Conservation (phyloP, 352 stramenopile genomes). For the Globisporangium cystogenes region DNA sequence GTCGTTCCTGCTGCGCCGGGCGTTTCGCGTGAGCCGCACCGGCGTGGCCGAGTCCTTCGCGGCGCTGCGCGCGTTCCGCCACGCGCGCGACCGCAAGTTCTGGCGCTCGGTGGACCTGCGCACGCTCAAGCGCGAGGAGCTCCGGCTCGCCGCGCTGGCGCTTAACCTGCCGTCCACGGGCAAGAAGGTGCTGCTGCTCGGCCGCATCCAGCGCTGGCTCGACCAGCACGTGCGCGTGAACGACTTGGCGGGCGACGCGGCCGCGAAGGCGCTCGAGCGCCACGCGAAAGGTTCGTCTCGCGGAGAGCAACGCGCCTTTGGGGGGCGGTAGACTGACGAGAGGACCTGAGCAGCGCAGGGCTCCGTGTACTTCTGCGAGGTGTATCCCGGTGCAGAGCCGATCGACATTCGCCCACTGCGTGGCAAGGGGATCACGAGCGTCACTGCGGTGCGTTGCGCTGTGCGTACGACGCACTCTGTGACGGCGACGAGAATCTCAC, state of each 20-base stretch:
- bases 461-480: neutral
- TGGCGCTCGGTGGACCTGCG: conserved; percentile 60
- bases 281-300: conserved; percentile 34
- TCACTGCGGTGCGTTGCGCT: conserved; percentile 44
- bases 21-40: conserved; percentile 40
- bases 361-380: conserved; percentile 63
- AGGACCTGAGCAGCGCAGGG: conserved; percentile 32
- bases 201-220: conserved; percentile 69
- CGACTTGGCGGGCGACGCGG: conserved; percentile 53
- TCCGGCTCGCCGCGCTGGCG: conserved; percentile 52
- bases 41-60: conserved; percentile 41
- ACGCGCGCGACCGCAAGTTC: conserved; percentile 37
- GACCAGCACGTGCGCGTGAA: conserved; percentile 56
- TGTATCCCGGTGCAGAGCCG: conserved; percentile 22
- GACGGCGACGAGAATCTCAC: neutral
- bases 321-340: neutral
- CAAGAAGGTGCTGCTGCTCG: conserved; percentile 74
- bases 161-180: conserved; percentile 67
- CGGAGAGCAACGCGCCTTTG: neutral
- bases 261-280: conserved; percentile 44
- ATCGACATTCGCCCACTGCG: conserved; percentile 59
- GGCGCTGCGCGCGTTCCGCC: conserved; percentile 44
- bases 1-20: conserved; percentile 47
- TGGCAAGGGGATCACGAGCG: conserved; percentile 49
- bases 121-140: conserved; percentile 49